These are phyloP conservation scores for Ascochyta pisi DNA, from an alignment of 2,329 filamentous ascomycete species.

Conservation along the genomic window DNA sequence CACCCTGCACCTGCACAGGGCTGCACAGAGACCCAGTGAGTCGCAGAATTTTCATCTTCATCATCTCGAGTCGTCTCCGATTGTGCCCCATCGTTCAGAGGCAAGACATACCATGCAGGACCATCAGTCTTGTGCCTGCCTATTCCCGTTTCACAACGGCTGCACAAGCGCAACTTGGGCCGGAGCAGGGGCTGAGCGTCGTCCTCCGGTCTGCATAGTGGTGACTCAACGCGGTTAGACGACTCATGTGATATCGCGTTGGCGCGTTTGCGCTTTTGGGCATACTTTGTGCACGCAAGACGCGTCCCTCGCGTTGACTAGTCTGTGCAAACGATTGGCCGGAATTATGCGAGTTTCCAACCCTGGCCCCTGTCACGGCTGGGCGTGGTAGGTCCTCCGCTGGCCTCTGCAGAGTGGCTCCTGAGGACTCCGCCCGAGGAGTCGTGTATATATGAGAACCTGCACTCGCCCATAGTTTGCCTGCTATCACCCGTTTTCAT, in stretches of 20 bases:
- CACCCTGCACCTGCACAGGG: slow-evolving; percentile 10
- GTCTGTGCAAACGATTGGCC: slow-evolving; percentile 40
- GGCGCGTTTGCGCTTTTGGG: slow-evolving; percentile 32
- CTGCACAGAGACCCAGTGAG: slow-evolving; percentile 13
- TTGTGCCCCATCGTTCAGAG: slow-evolving; percentile 7
- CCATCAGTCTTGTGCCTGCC: slow-evolving; percentile 32
- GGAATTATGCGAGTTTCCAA: slow-evolving; percentile 34
- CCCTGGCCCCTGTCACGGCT: slow-evolving; percentile 35
- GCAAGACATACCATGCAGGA: slow-evolving; percentile 4
- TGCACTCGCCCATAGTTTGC: slow-evolving; percentile 33
- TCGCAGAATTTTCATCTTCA: slow-evolving; percentile 15
- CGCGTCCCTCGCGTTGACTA: slow-evolving; percentile 12
- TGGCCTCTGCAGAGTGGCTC: slow-evolving; percentile 13
- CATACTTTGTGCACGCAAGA: slow-evolving; percentile 23
- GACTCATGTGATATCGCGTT: slow-evolving; percentile 49
- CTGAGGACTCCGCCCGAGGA: slow-evolving; percentile 25
- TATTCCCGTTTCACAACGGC: slow-evolving; percentile 40
- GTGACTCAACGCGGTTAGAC: slow-evolving; percentile 26
- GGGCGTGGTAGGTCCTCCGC: slow-evolving; percentile 17
- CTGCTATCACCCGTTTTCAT: slow-evolving; percentile 37
- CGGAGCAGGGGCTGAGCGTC: slow-evolving; percentile 29
- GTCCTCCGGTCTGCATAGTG: slow-evolving; percentile 35
- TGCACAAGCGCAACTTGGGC: slow-evolving; percentile 35
- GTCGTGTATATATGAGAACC: slow-evolving; percentile 44
- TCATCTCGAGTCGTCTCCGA: slow-evolving; percentile 14